phyloP scores from a whole-genome alignment of 768 basidiomycete genomes.

The Clavaria fumosa region DNA sequence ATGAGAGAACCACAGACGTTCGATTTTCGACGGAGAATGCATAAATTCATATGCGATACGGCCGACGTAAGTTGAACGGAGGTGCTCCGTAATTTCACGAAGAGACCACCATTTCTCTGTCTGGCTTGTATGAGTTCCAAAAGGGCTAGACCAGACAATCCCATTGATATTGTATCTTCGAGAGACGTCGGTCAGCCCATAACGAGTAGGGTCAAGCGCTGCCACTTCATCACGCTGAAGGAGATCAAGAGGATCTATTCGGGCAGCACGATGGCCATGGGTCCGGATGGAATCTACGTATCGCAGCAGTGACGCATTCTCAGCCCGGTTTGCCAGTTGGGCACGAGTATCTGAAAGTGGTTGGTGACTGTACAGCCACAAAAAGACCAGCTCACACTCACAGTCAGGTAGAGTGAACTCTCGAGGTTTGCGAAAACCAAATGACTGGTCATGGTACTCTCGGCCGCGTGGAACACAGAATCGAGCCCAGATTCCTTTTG shows the following conservation, averaged over 20 bases:
- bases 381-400: slow-evolving; percentile 21
- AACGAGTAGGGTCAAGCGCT: slow-evolving; percentile 62
- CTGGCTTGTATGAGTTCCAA: slow-evolving; percentile 16
- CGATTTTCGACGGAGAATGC: slow-evolving; percentile 77
- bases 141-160: slow-evolving; percentile 57
- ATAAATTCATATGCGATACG: slow-evolving; percentile 86
- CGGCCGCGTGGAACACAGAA: too few species aligned
- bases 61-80: slow-evolving; percentile 65
- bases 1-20: slow-evolving; percentile 81
- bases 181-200: slow-evolving; percentile 45
- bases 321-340: slow-evolving; percentile 51
- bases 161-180: slow-evolving; percentile 59
- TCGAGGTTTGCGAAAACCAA: slow-evolving; percentile 54
- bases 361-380: not conserved
- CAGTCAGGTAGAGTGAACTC: slow-evolving; percentile 58
- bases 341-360: slow-evolving; percentile 38
- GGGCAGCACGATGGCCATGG: slow-evolving; percentile 73
- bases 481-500: too few species aligned
- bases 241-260: slow-evolving; percentile 78
- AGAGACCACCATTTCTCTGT: slow-evolving; percentile 44
- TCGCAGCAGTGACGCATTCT: slow-evolving; percentile 66
- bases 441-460: slow-evolving; percentile 64
- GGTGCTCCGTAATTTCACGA: slow-evolving; percentile 50
- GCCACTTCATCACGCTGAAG: slow-evolving; percentile 70
- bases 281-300: slow-evolving; percentile 83